Evolutionary conservation across 2,329 filamentous ascomycete genomes (phyloP).

Genomic region (Neonectria ditissima): DNA sequence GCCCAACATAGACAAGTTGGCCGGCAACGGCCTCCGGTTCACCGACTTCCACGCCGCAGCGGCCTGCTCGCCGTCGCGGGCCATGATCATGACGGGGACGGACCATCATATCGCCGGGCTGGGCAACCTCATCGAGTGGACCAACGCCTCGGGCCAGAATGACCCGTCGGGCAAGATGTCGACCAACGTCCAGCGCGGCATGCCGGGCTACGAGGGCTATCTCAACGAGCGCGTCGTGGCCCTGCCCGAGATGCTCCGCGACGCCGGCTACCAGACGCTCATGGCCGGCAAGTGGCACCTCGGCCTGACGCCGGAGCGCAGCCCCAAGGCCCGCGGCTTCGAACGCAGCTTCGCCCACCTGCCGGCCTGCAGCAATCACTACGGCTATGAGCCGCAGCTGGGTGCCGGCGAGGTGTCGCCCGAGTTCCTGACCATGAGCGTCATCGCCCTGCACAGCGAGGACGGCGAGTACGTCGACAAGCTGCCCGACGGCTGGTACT

Average conservation of each 20-base stretch:
- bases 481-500: constrained; percentile 58
- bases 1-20: constrained; percentile 67
- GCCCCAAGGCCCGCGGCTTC: constrained; percentile 58
- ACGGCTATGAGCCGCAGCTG: constrained; percentile 44
- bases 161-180: constrained; percentile 28
- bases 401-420: constrained; percentile 24
- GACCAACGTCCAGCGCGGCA: constrained; percentile 37
- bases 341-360: constrained; percentile 69
- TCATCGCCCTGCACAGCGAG: constrained; percentile 35
- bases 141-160: constrained; percentile 27
- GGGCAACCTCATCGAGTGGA: constrained; percentile 60
- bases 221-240: constrained; percentile 66
- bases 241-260: constrained; percentile 65
- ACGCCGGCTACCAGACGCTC: constrained; percentile 66
- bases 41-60: constrained; percentile 73
- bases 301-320: constrained; percentile 31
- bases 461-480: constrained; percentile 32
- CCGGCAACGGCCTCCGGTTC: constrained; percentile 64
- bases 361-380: constrained; percentile 69
- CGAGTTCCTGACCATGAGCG: constrained; percentile 34
- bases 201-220: constrained; percentile 60
- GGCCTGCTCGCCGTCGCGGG: constrained; percentile 71
- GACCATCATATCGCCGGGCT: constrained; percentile 33
- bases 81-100: constrained; percentile 74
- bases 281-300: constrained; percentile 63